These are phyloP conservation scores for Paragyromitra xinjiangensis DNA, from an alignment of 495 filamentous ascomycete species.

Conservation along the genomic window DNA sequence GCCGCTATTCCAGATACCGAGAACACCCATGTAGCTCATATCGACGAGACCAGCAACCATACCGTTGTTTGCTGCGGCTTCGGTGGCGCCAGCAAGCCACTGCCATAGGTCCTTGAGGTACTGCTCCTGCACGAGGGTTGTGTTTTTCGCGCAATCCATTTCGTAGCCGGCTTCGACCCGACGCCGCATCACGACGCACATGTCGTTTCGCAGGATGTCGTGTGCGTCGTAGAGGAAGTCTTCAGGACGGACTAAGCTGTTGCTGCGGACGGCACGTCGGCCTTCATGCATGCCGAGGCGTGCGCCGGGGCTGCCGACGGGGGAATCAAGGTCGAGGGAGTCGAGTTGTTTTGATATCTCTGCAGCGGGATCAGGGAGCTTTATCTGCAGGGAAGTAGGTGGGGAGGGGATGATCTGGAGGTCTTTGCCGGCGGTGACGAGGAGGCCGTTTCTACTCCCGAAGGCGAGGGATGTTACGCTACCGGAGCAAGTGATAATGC, in stretches of 20 bases:
- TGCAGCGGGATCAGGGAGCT: neutral
- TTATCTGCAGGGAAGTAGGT: neutral
- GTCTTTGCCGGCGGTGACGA: slow-evolving; percentile 53
- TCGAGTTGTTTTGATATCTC: neutral
- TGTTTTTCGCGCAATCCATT: slow-evolving; percentile 51
- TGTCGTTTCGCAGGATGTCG: slow-evolving; percentile 50
- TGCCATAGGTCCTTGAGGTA: slow-evolving; percentile 52
- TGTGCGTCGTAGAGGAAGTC: slow-evolving; percentile 54
- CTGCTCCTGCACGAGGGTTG: slow-evolving; percentile 42
- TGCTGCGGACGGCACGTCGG: slow-evolving; percentile 26
- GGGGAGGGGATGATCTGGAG: slow-evolving; percentile 49
- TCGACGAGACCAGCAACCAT: slow-evolving; percentile 82
- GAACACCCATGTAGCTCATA: slow-evolving; percentile 84
- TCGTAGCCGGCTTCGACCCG: slow-evolving; percentile 51
- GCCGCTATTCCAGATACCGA: slow-evolving; percentile 79
- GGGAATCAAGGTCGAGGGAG: slow-evolving; percentile 13
- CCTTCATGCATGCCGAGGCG: slow-evolving; percentile 48
- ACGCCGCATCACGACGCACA: slow-evolving; percentile 54
- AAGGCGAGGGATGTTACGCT: slow-evolving; percentile 46
- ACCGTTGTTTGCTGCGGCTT: slow-evolving; percentile 69
- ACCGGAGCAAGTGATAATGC: slow-evolving; percentile 47
- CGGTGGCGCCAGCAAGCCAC: slow-evolving; percentile 67
- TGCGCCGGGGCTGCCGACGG: slow-evolving; percentile 23
- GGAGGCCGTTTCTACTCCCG: slow-evolving; percentile 51
- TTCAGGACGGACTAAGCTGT: slow-evolving; percentile 48